Evolutionary conservation across 2,329 filamentous ascomycete genomes (phyloP), one percentile per base, ranked within the genome.

Genomic region (Gnomoniopsis sp.): DNA sequence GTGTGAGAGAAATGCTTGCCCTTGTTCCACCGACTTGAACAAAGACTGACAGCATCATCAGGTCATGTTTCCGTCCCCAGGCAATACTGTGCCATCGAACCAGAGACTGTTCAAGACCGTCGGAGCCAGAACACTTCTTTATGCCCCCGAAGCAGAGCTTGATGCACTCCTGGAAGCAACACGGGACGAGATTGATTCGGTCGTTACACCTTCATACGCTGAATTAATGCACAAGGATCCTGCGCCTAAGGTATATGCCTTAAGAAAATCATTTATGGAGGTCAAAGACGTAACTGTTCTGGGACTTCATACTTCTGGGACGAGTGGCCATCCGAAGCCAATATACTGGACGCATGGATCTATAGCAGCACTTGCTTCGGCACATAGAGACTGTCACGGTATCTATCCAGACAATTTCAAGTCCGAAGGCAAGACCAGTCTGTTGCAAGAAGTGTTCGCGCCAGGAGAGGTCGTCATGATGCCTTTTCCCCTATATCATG

Each of bases 341-440:
- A 52, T 52, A 17, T 52, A 52, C 10, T 52, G 49, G 49, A 52
- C 49, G 8, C 49, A 52, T 22, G 49, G 49, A 21, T 38, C 49
- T 22, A 52, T 52, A 15, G 23, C 19, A 36, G 49, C 49, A 7
- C 12, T 52, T 15, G 49, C n/a, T 52, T 52, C 49, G 17, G n/a
- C n/a, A n/a, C 49, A 52, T 52, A 19, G 17, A 12, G 33, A 52
- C 49, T 34, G 26, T 3, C 36, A 33, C 22, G 49, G 49, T 6
- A 19, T 52, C 10, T 52, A 52, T 30, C 33, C 49, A 22, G 17
- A 52, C 12, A 36, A 36, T 12, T 36, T 52, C 19, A 36, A 36
- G 3, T 19, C 8, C 3, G 19, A 23, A 6, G 49, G 49, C 3
- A 22, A 10, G n/a, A 52, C 33, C 15, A 52, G 49, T 36, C 49